These are phyloP conservation scores for Mycena indigotica DNA, from an alignment of 768 basidiomycete genomes.

Conservation along the genomic window DNA sequence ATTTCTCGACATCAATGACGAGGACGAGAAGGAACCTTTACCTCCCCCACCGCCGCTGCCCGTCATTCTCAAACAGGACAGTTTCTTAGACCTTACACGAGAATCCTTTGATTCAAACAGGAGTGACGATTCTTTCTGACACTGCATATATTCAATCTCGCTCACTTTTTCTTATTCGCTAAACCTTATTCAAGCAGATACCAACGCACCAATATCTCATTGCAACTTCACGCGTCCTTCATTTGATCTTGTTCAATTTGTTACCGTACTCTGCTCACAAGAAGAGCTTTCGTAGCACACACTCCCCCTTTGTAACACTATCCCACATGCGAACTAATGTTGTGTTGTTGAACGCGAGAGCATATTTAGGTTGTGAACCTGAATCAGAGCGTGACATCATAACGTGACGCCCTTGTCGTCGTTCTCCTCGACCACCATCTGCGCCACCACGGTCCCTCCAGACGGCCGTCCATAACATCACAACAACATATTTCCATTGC, in stretches of 20 bases:
- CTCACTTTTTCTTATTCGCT: neutral
- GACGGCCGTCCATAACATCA: slow-evolving; percentile 6
- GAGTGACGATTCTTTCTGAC: slow-evolving; percentile 27
- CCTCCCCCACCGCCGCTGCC: slow-evolving; percentile 26
- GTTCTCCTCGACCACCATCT: neutral
- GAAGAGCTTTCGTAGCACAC: slow-evolving; percentile 1
- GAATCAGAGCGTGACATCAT: neutral
- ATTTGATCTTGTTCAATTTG: neutral
- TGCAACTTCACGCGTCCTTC: neutral
- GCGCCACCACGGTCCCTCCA: neutral
- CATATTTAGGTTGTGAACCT: neutral
- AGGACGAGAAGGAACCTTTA: slow-evolving; percentile 37
- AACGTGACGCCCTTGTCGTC: neutral
- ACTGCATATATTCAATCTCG: neutral
- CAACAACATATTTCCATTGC: neutral
- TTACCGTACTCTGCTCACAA: neutral
- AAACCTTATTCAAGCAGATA: slow-evolving; percentile 2
- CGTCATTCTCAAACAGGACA: slow-evolving; percentile 33
- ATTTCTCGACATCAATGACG: slow-evolving; percentile 69
- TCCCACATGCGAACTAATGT: neutral
- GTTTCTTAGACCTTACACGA: slow-evolving; percentile 55
- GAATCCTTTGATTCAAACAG: slow-evolving; percentile 54
- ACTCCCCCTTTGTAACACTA: neutral
- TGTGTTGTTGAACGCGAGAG: neutral
- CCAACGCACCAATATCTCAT: slow-evolving; percentile 1